Percentiles rank a stretch among this genome's conserved stretches.
phyloP scores from a whole-genome alignment of 2,329 filamentous ascomycete species.

The Hymenoscyphus albidus region DNA sequence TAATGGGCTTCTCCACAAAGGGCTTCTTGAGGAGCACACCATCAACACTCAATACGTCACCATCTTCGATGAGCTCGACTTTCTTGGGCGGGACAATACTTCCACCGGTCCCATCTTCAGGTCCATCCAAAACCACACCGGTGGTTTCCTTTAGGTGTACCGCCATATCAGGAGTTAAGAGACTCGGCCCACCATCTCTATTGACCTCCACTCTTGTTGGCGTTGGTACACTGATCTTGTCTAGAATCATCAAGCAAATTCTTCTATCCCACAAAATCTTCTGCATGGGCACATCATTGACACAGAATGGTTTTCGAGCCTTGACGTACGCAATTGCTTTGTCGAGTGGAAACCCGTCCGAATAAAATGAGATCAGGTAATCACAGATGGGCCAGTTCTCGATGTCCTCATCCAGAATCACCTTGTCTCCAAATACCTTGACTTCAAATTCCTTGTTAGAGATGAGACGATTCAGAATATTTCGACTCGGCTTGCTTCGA shows the following conservation, averaged over 20 bases:
- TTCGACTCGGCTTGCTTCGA: conserved; percentile 92
- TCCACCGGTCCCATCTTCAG: conserved; percentile 62
- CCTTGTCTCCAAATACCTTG: conserved; percentile 96
- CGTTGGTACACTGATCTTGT: conserved; percentile 84
- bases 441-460: conserved; percentile 92
- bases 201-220: conserved; percentile 87
- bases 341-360: conserved; percentile 91
- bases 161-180: conserved; percentile 75
- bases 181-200: conserved; percentile 80
- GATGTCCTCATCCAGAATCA: conserved; percentile 93
- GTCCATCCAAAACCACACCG: conserved; percentile 69
- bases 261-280: conserved; percentile 94
- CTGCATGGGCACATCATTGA: conserved; percentile 97
- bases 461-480: conserved; percentile 89
- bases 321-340: conserved; percentile 96
- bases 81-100: conserved; percentile 50
- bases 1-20: conserved; percentile 98
- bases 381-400: conserved; percentile 93
- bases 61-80: conserved; percentile 85
- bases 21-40: conserved; percentile 79
- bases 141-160: conserved; percentile 77
- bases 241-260: conserved; percentile 80
- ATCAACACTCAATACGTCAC: conserved; percentile 84
- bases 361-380: conserved; percentile 97
- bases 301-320: conserved; percentile 89